Base-by-base conservation (phyloP, 1,284 basidiomycete species). In the Xerocomus nothofagi region DNA sequence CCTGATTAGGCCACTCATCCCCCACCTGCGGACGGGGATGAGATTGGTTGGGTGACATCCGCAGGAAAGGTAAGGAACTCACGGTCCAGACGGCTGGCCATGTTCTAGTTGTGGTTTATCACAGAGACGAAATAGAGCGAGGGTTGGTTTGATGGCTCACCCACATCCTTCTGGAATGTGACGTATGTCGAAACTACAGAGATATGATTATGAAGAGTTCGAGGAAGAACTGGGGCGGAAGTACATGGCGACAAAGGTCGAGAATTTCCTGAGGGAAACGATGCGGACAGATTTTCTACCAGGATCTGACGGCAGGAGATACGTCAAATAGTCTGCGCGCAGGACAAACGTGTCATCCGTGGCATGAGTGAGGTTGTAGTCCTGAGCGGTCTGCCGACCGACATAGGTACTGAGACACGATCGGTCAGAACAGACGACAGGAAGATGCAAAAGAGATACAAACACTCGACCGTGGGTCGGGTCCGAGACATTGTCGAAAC, bases 381-480 rank as follows among this genome's bases (percentile, higher is more conserved):
- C 18, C 36, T 58, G 45, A 3, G 73, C 73, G 2, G 57, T 63
- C 10, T 55, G 30, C 46, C 57, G 48, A 51, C 62, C 48, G 45
- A 74, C 65, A 46, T 74, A 73, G 48, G 59, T 68, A 10, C 71
- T 72, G 37, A 15, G 6, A 30, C 1, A 15, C 6, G 30, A 41
- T 20, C 9, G 15, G 33, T 57, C 4, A 54, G 20, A 18, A 48
- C 46, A 34, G 12, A 30, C 23, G 17, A 36, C 17, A 21, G 29
- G 5, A 51, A 31, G 18, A 33, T 10, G 14, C 17, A 23, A 29
- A 7, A 14, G 17, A 10, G 20, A 21, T 14, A 44, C 67, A 32
- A 53, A 73, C 60, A 71, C 70, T 39, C 67, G 59, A 7, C 71
- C 70, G 33, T 68, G 57, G 12, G 71, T 73, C 5, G 71, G 70